Conservation (phyloP, 257 asterid genomes). For the Dorcoceras hygrometricum region DNA sequence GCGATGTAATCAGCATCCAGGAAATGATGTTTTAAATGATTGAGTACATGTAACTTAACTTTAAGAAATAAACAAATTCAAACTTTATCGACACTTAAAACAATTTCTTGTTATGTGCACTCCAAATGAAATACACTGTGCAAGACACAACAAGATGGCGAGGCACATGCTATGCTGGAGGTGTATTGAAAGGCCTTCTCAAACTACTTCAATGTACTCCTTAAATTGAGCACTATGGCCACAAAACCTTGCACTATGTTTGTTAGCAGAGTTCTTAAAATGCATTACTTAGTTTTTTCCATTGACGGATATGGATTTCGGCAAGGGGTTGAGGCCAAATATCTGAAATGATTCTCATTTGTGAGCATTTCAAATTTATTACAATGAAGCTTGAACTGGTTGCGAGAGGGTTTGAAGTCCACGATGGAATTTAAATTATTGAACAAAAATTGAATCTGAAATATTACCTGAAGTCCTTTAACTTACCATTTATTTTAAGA, state of each 20-base stretch:
- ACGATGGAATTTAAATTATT: neutral
- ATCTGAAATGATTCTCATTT: neutral
- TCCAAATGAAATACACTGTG: too few relatives aligned
- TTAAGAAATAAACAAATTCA: neutral
- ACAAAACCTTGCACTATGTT: neutral
- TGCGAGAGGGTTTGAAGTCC: too few relatives aligned
- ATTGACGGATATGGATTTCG: neutral
- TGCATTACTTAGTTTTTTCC: neutral
- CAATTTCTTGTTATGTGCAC: neutral
- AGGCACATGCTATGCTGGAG: too few relatives aligned
- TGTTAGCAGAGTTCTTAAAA: neutral
- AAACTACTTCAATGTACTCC: too few relatives aligned
- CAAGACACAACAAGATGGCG: too few relatives aligned
- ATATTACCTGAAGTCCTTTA: neutral
- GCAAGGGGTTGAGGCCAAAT: neutral
- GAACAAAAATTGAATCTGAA: neutral
- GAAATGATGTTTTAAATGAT: neutral
- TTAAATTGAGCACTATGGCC: too few relatives aligned
- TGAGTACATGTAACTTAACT: neutral
- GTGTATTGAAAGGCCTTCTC: too few relatives aligned
- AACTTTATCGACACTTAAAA: neutral
- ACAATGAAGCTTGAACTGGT: too few relatives aligned
- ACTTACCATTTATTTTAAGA: neutral
- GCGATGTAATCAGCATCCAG: neutral
- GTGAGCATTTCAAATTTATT: neutral